These are phyloP conservation scores for Suillus sp. DNA, from an alignment of 768 basidiomycete species.

Conservation along the genomic window DNA sequence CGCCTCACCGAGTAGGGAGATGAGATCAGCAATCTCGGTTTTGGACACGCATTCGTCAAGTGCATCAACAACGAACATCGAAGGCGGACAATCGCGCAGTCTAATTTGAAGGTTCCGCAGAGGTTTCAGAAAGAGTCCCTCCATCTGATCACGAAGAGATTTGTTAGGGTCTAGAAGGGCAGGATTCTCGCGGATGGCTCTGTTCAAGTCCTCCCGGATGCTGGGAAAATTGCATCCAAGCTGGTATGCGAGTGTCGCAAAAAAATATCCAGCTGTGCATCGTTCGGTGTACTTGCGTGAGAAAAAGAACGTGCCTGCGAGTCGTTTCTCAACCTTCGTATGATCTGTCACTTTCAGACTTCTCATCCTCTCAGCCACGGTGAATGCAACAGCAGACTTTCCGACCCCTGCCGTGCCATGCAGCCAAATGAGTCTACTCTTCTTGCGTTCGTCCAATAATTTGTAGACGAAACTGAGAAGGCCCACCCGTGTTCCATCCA, in stretches of 20 bases:
- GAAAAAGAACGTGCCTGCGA: not conserved
- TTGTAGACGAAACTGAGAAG: not conserved
- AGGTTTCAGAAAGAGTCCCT: not conserved
- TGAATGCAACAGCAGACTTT: not conserved
- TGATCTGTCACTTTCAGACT: not conserved
- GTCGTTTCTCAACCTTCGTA: not conserved
- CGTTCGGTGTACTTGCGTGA: not conserved
- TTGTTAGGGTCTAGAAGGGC: not conserved
- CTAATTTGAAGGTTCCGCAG: not conserved
- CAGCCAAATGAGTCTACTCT: not conserved
- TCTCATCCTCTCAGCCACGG: not conserved
- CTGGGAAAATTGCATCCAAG: not conserved
- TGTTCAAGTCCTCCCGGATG: not conserved
- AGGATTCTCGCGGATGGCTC: conserved; percentile 1
- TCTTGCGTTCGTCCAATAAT: not conserved
- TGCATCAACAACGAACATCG: not conserved
- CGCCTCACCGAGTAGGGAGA: not conserved
- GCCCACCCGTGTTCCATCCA: not conserved
- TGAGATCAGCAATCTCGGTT: not conserved
- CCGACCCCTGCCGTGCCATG: not conserved
- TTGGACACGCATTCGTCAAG: not conserved
- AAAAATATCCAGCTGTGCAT: not conserved
- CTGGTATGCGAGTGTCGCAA: not conserved
- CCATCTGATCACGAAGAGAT: not conserved
- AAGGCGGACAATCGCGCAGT: not conserved